These are phyloP conservation scores for Colletotrichum tofieldiae DNA, from an alignment of 2,329 filamentous ascomycete genomes.

Conservation along the genomic window DNA sequence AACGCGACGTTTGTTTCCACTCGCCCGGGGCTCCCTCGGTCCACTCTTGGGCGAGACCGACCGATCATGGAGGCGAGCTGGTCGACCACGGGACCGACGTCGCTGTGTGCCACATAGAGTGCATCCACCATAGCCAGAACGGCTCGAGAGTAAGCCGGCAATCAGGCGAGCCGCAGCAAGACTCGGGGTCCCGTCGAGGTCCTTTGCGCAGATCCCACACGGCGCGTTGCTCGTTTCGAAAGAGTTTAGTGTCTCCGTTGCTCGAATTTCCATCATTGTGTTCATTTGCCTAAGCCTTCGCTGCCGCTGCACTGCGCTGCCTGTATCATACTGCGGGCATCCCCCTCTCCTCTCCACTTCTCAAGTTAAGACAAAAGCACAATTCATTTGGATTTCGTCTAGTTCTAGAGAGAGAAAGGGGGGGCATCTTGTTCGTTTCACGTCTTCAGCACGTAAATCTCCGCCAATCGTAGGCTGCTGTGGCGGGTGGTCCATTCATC, in stretches of 20 bases:
- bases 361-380: constrained; percentile 6
- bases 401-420: background rate
- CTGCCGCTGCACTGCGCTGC: background rate
- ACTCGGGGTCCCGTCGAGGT: constrained; percentile 12
- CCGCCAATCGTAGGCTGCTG: constrained; percentile 28
- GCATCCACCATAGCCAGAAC: background rate
- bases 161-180: constrained; percentile 19
- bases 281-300: background rate
- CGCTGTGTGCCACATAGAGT: constrained; percentile 31
- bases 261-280: constrained; percentile 14
- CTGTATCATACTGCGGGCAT: background rate
- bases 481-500: background rate
- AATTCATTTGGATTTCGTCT: background rate
- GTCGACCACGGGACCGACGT: constrained; percentile 7
- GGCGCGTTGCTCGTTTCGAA: constrained; percentile 24
- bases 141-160: constrained; percentile 10
- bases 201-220: background rate
- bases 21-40: constrained; percentile 7
- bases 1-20: constrained; percentile 8
- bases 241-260: background rate
- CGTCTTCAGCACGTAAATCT: constrained; percentile 25
- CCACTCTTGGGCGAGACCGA: constrained; percentile 28
- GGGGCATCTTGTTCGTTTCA: background rate
- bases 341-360: background rate
- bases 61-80: background rate